A percentile compares a stretch with the other conserved stretches of the same genome.
Conservation (phyloP, 495 filamentous ascomycete genomes). For the Aspergillus carlsbadensis region DNA sequence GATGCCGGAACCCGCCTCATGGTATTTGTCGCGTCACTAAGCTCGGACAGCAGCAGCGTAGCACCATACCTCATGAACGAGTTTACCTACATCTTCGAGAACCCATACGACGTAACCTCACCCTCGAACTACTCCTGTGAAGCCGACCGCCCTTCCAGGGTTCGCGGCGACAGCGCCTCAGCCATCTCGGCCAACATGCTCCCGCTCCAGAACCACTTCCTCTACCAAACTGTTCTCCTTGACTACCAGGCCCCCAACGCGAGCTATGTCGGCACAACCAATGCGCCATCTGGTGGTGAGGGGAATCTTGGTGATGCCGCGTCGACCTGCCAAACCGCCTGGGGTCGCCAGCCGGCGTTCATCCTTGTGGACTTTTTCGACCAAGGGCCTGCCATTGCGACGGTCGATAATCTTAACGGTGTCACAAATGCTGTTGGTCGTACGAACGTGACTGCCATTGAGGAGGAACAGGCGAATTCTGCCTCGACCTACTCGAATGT, state of each 20-base stretch:
- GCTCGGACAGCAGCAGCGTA: conserved; percentile 31
- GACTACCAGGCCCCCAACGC: conserved; percentile 61
- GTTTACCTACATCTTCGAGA: conserved; percentile 76
- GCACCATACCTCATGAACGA: conserved; percentile 71
- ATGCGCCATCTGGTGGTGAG: conserved; percentile 47
- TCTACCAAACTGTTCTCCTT: conserved; percentile 49
- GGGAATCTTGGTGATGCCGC: conserved; percentile 63
- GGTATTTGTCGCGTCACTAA: conserved; percentile 60
- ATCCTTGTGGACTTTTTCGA: conserved; percentile 77
- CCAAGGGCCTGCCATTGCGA: conserved; percentile 57
- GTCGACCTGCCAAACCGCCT: conserved; percentile 52
- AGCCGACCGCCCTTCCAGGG: conserved; percentile 58
- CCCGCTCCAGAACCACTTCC: conserved; percentile 73
- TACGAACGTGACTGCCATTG: conserved; percentile 27
- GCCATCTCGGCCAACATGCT: conserved; percentile 50
- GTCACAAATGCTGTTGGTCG: conserved; percentile 50
- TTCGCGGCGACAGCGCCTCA: conserved; percentile 39
- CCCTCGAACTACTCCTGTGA: conserved; percentile 63
- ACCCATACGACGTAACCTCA: conserved; percentile 66
- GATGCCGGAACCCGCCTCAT: conserved; percentile 60
- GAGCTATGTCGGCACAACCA: conserved; percentile 57
- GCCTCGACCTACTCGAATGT: conserved; percentile 37
- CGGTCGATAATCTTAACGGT: conserved; percentile 64
- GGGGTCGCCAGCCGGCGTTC: conserved; percentile 60
- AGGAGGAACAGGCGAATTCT: conserved; percentile 24